phyloP scores from a whole-genome alignment of 805 yeast species.

The Hanseniaspora taiwanica region DNA sequence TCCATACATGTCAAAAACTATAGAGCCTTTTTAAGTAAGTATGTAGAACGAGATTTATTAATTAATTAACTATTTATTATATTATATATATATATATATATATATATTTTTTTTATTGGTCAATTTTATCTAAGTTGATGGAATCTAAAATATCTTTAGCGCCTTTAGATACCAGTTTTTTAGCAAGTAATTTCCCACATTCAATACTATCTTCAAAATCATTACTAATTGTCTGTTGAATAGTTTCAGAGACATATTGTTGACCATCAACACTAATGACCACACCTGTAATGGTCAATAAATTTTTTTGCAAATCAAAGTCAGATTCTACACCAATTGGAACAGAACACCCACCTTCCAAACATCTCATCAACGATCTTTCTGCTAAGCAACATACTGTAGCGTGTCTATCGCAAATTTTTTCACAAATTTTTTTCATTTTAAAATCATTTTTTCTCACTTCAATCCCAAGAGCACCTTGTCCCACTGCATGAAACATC shows the following conservation, averaged over 20 bases:
- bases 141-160: conserved; percentile 73
- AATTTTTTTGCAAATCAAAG: conserved; percentile 33
- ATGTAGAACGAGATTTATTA: neutral
- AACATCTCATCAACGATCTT: conserved; percentile 68
- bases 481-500: conserved; percentile 97
- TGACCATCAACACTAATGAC: conserved; percentile 81
- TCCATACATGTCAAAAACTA: conserved; percentile 83
- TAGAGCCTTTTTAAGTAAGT: conserved; percentile 8
- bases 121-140: conserved; percentile 58
- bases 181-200: conserved; percentile 62
- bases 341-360: conserved; percentile 97
- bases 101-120: conserved; percentile 11
- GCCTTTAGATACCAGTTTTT: conserved; percentile 53
- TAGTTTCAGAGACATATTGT: conserved; percentile 46
- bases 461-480: conserved; percentile 93
- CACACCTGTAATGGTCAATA: conserved; percentile 47
- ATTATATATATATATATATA: neutral
- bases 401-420: conserved; percentile 53
- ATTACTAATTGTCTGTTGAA: conserved; percentile 13
- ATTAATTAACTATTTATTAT: neutral
- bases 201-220: conserved; percentile 39
- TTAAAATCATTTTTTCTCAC: conserved; percentile 56
- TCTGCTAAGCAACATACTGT: conserved; percentile 77
- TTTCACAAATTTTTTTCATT: conserved; percentile 44
- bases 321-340: conserved; percentile 83